Base-by-base conservation (phyloP, 371 early-diverging fungal genomes). In the Saksenaea vasiformis region DNA sequence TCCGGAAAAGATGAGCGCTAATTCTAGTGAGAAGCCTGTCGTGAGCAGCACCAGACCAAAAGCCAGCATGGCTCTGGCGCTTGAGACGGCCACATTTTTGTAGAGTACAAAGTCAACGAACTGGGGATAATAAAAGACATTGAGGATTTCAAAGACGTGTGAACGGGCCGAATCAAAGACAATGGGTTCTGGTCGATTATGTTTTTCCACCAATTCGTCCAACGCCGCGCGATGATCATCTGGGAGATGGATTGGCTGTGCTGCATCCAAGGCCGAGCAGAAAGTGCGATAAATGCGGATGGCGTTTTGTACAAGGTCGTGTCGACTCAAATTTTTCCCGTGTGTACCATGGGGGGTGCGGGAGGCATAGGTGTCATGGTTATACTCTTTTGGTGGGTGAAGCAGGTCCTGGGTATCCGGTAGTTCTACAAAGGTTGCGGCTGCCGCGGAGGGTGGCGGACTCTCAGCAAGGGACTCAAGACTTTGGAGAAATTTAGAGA, bases 131-230 rank as follows among this genome's bases (percentile, higher is more conserved):
- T 72, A 82, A 60, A 79, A 79, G 11, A 82, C 72, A 57, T 82
- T 82, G 53, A 82, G 66, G 19, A 82, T 64, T 51, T 82, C 82
- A 59, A 72, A 82, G 5, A 82, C 78, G 57, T 82, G 75, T 0
- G 74, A 58, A 24, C 72, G 60, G 1, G 82, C 78, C 27, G 82
- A 79, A 34, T 82, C 78, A 69, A 79, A 82, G 2, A 82, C 74
- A 15, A 76, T 36, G 9, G 82, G 82, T 27, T 82, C 82, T 13
- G 82, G 79, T 26, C 79, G 71, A 27, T 76, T 71, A 19, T 79
- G 72, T 19, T 68, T 66, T 41, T 77, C 78, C 35, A 82, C 60
- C 31, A 79, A 28, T n/a, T 71, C 69, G 36, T 81, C 74, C 27
- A 81, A 55, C 2, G 76, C 82, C 19, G 65, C 39, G 38, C 82